Conservation (phyloP, 1,284 basidiomycete species). For the Cryptococcus sp. region DNA sequence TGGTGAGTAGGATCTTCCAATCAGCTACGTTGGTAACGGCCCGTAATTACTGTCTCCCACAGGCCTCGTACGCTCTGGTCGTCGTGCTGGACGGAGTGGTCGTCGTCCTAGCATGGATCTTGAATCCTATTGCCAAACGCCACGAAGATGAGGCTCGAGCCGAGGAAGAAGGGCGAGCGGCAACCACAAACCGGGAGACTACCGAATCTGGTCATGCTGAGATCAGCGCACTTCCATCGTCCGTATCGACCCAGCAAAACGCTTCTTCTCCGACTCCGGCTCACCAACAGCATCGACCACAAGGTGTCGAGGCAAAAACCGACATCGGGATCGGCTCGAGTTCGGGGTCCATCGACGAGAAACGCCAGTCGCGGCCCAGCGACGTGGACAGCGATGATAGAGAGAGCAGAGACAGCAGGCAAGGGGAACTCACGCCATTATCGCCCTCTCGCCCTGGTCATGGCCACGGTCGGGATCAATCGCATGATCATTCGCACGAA, state of each 20-base stretch:
- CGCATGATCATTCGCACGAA: not conserved
- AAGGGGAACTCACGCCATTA: no score
- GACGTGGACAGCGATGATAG: no score
- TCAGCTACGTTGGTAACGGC: no score
- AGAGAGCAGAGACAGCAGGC: no score
- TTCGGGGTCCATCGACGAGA: no score
- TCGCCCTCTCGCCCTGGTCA: not conserved
- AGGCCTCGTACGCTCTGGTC: slow-evolving; percentile 50
- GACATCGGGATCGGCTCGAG: no score
- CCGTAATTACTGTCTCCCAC: not conserved
- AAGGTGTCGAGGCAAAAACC: no score
- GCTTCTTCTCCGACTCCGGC: no score
- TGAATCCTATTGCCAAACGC: slow-evolving; percentile 60
- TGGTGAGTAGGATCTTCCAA: slow-evolving; percentile 64
- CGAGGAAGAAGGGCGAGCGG: slow-evolving; percentile 3
- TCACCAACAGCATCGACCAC: no score
- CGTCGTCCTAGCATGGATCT: slow-evolving; percentile 61
- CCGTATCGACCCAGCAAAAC: no score
- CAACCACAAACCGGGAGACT: not conserved
- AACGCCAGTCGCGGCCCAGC: no score
- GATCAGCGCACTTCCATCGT: no score
- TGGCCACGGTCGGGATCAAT: not conserved
- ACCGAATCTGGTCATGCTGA: not conserved
- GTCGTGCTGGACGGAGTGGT: slow-evolving; percentile 64
- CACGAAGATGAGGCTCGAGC: slow-evolving; percentile 33